Evolutionary conservation across 176 grass and related monocot species (phyloP).

Genomic region (Triticum timopheevii): DNA sequence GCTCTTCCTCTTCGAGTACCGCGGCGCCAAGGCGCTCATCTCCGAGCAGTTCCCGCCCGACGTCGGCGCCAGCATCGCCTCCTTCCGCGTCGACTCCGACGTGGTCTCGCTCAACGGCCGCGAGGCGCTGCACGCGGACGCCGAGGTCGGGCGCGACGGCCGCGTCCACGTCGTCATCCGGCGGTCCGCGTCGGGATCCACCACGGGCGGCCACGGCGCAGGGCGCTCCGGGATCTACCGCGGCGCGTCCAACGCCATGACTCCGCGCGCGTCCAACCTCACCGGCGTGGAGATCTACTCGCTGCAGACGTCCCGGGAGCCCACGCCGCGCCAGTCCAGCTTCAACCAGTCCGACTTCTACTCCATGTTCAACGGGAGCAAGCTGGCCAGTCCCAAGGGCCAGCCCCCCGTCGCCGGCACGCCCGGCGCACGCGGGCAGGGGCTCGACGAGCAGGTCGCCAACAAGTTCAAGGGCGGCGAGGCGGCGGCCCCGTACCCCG

Average conservation of each 20-base stretch:
- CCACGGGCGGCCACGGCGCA: conserved; percentile 37
- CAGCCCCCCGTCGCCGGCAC: conserved; percentile 10
- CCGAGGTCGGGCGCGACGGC: conserved; percentile 86
- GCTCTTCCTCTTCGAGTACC: conserved; percentile 99
- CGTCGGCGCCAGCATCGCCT: conserved; percentile 81
- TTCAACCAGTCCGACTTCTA: conserved; percentile 99
- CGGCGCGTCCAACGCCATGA: conserved; percentile 55
- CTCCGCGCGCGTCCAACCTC: conserved; percentile 89
- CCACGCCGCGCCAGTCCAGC: conserved; percentile 85
- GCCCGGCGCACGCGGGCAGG: conserved; percentile 6
- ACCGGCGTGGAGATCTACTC: conserved; percentile 99
- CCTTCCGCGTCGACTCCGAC: conserved; percentile 92
- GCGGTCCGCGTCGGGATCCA: conserved; percentile 44
- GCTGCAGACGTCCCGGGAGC: conserved; percentile 86
- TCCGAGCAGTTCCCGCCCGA: conserved; percentile 95
- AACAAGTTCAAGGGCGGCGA: conserved; percentile 48
- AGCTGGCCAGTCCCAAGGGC: conserved; percentile 57
- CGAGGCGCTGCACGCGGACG: conserved; percentile 87
- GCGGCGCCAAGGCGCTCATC: conserved; percentile 92
- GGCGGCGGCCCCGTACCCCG: conserved; percentile 40
- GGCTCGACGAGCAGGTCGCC: conserved; percentile 58
- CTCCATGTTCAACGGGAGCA: conserved; percentile 85
- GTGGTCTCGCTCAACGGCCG: conserved; percentile 87
- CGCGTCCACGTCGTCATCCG: conserved; percentile 64
- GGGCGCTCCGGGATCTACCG: conserved; percentile 35